Percentiles rank a stretch among this genome's conserved stretches.
These are phyloP conservation scores for Leucaena leucocephala DNA, from an alignment of 306 rosid genomes.

Conservation along the genomic window DNA sequence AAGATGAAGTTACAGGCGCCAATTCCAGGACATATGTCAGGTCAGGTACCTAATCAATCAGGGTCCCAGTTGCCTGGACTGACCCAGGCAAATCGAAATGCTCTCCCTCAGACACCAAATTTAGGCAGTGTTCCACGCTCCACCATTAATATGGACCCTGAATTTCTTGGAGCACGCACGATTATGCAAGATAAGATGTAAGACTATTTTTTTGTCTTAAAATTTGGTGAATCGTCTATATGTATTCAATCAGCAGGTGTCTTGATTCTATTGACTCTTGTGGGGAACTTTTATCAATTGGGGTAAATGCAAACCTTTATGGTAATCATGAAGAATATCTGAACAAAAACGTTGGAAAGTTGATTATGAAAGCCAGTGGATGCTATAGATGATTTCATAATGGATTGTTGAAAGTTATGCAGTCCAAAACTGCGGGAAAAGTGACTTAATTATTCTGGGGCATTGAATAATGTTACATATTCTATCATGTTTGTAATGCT, in stretches of 20 bases:
- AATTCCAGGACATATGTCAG: slow-evolving; percentile 66
- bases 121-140: slow-evolving; percentile 52
- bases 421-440: not conserved
- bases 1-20: slow-evolving; percentile 72
- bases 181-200: slow-evolving; percentile 76
- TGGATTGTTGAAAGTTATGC: not conserved
- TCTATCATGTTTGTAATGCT: not conserved
- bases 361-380: slow-evolving; percentile 15
- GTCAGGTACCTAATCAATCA: slow-evolving; percentile 77
- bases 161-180: slow-evolving; percentile 55
- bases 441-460: not conserved
- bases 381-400: slow-evolving; percentile 9
- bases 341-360: not conserved
- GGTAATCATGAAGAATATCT: not conserved
- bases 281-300: slow-evolving; percentile 1
- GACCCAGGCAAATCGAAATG: slow-evolving; percentile 63
- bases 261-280: slow-evolving; percentile 10
- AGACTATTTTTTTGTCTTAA: slow-evolving; percentile 30
- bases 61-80: slow-evolving; percentile 65
- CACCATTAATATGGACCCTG: slow-evolving; percentile 59
- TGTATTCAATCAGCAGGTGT: slow-evolving; percentile 20
- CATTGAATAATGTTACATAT: not conserved
- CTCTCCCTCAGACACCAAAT: slow-evolving; percentile 58
- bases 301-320: not conserved
- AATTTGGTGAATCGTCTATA: not conserved